Conservation (phyloP, 441 rosid genomes). For the Mallotus repandus region DNA sequence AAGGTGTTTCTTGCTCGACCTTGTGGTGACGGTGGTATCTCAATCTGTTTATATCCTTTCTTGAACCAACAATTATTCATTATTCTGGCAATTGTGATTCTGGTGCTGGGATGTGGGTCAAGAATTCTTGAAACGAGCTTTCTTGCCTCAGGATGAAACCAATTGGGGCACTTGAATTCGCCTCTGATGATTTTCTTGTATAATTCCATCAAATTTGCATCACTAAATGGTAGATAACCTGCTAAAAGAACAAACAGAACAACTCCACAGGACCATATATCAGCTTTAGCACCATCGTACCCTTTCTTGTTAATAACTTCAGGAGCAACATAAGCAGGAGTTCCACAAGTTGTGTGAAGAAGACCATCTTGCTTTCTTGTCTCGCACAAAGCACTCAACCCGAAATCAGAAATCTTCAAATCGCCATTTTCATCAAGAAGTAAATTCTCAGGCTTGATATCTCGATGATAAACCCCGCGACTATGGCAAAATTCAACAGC, state of each 20-base stretch:
- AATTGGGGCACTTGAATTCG: conserved; percentile 64
- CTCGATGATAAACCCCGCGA: conserved; percentile 80
- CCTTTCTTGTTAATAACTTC: conserved; percentile 75
- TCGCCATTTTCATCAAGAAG: conserved; percentile 69
- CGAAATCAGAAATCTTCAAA: conserved; percentile 75
- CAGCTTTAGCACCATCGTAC: conserved; percentile 75
- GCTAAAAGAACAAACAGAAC: conserved; percentile 70
- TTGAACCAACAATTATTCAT: conserved; percentile 65
- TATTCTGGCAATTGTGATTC: conserved; percentile 54
- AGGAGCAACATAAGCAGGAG: conserved; percentile 89
- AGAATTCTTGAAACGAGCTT: conserved; percentile 69
- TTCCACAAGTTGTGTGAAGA: conserved; percentile 86
- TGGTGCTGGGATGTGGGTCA: conserved; percentile 54
- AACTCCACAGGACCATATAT: conserved; percentile 86
- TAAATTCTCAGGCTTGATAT: conserved; percentile 83
- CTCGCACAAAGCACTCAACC: conserved; percentile 60
- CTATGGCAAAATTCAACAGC: conserved; percentile 85
- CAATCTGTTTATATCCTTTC: conserved; percentile 54
- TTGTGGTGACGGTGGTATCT: conserved; percentile 39
- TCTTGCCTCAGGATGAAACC: conserved; percentile 64
- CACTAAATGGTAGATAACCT: conserved; percentile 70
- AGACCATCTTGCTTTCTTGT: conserved; percentile 63
- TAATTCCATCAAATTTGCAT: conserved; percentile 61
- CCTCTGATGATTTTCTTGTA: conserved; percentile 60
- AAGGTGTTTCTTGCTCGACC: conserved; percentile 22